phyloP scores from a whole-genome alignment of 192 early-diverging fungal genomes.

The Dissophora globulifera region DNA sequence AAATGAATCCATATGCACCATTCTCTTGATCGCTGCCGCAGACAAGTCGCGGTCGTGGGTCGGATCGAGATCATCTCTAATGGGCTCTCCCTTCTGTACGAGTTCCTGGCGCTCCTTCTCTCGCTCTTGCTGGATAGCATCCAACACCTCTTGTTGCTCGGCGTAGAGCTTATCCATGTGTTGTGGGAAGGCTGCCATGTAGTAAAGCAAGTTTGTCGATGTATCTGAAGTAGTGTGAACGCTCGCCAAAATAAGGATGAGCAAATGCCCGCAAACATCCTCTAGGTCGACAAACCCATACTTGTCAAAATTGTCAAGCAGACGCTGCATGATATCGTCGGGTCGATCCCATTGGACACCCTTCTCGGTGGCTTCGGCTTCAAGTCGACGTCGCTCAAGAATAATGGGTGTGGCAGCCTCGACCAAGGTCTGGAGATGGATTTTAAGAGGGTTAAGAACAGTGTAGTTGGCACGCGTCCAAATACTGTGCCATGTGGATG shows the following conservation, averaged over 20 bases:
- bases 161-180: constrained; percentile 37
- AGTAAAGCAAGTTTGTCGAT: constrained; percentile 34
- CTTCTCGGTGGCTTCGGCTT: no score
- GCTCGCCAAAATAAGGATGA: constrained; percentile 47
- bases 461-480: no score
- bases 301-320: constrained; percentile 49
- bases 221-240: constrained; percentile 51
- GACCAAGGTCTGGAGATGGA: no score
- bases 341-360: no score
- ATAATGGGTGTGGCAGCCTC: no score
- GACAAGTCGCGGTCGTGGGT: constrained; percentile 27
- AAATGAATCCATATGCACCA: constrained; percentile 57
- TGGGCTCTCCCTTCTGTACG: constrained; percentile 11
- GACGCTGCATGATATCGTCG: constrained; percentile 50
- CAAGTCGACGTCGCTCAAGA: no score
- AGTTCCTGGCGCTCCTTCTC: constrained; percentile 18
- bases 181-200: constrained; percentile 37
- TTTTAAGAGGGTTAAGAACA: no score
- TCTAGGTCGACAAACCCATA: constrained; percentile 37
- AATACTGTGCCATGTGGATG: no score
- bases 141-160: constrained; percentile 49
- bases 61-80: constrained; percentile 33
- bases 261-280: constrained; percentile 40
- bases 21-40: constrained; percentile 31
- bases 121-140: constrained; percentile 19